Evolutionary conservation across 78 protist species (phyloP).

Genomic region (Speleostelium caveatum): DNA sequence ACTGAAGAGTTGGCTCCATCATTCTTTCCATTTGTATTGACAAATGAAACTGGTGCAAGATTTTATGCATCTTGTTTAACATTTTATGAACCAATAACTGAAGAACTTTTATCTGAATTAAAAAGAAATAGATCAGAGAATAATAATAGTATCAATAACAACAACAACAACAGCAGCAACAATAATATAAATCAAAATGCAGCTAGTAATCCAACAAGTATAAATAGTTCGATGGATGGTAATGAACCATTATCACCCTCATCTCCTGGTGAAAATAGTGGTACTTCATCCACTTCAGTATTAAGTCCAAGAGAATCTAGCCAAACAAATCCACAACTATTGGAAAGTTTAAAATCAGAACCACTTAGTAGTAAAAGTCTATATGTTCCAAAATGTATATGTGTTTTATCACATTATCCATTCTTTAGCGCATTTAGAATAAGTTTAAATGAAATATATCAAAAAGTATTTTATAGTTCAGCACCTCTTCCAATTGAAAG

Average conservation of each 20-base stretch:
- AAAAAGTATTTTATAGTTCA: slow-evolving; percentile 42
- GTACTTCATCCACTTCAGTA: slow-evolving; percentile 2
- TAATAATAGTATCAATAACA: not conserved
- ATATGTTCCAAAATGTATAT: slow-evolving; percentile 76
- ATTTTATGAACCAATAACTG: slow-evolving; percentile 62
- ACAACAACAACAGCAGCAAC: not conserved
- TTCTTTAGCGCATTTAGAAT: slow-evolving; percentile 71
- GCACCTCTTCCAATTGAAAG: slow-evolving; percentile 67
- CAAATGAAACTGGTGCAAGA: slow-evolving; percentile 66
- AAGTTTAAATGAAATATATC: slow-evolving; percentile 64
- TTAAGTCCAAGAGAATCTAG: not conserved
- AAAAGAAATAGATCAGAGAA: slow-evolving; percentile 14
- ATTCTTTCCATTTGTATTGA: slow-evolving; percentile 75
- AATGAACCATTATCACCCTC: not conserved
- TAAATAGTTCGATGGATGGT: not conserved
- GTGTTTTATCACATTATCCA: slow-evolving; percentile 77
- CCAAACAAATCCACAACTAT: not conserved
- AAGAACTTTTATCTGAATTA: slow-evolving; percentile 26
- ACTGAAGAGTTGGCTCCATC: slow-evolving; percentile 51
- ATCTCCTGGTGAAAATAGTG: not conserved
- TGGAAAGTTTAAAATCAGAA: not conserved
- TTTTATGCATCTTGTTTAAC: slow-evolving; percentile 68
- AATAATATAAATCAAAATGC: not conserved
- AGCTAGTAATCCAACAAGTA: not conserved
- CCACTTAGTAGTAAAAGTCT: not conserved